Evolutionary conservation across 306 rosid species (phyloP).

Genomic region (Crotalaria pallida): DNA sequence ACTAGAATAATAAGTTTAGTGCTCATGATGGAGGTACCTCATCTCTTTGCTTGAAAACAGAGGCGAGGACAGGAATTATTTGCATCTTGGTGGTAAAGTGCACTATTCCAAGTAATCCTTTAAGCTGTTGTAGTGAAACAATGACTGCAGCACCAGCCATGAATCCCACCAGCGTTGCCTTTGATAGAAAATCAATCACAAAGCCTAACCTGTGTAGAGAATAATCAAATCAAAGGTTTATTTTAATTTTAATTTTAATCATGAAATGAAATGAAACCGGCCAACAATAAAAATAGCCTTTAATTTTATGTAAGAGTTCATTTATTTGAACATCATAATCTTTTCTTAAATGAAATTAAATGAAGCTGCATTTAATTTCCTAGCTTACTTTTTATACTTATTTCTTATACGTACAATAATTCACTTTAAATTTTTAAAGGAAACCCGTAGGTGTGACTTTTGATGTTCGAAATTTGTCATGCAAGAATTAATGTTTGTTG

Average conservation of each 20-base stretch:
- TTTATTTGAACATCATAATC: too few species aligned
- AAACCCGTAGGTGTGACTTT: too few species aligned
- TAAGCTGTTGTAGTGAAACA: slow-evolving; percentile 81
- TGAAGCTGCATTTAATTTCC: too few species aligned
- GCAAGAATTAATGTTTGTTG: too few species aligned
- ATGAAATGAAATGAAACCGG: background rate
- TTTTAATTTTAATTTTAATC: too few species aligned
- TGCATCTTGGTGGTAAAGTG: slow-evolving; percentile 86
- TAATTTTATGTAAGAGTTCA: too few species aligned
- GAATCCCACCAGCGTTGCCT: slow-evolving; percentile 87
- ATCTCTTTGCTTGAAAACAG: slow-evolving; percentile 44
- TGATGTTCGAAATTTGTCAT: too few species aligned
- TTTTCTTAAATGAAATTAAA: too few species aligned
- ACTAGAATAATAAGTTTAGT: background rate
- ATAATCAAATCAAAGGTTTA: background rate
- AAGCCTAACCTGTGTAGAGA: slow-evolving; percentile 62
- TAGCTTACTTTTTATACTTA: too few species aligned
- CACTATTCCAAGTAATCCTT: slow-evolving; percentile 85
- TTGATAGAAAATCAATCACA: slow-evolving; percentile 88
- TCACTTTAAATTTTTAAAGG: too few species aligned
- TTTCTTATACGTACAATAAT: too few species aligned
- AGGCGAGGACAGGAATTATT: slow-evolving; percentile 60
- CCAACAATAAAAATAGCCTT: background rate
- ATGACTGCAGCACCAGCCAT: slow-evolving; percentile 95
- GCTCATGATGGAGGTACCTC: slow-evolving; percentile 45